Evolutionary conservation across 257 asterid genomes (phyloP).

Genomic region (Paulownia fortunei): DNA sequence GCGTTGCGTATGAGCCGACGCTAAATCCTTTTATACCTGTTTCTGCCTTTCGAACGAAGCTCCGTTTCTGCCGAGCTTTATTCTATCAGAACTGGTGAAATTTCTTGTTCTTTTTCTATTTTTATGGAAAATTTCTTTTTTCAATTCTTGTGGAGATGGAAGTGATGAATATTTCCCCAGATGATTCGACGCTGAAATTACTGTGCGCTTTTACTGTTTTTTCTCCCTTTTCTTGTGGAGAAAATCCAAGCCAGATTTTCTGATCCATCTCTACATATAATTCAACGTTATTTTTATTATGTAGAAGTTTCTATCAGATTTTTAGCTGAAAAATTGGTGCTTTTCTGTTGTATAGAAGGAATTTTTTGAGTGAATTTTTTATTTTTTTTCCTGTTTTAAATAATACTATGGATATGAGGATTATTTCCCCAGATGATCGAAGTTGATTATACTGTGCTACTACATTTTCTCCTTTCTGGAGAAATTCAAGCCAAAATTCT

Average conservation of each 20-base stretch:
- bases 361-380: background rate
- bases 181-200: constrained; percentile 88
- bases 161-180: constrained; percentile 84
- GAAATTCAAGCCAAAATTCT: constrained; percentile 67
- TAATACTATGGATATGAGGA: constrained; percentile 44
- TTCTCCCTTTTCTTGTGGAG: constrained; percentile 36
- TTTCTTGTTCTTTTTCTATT: background rate
- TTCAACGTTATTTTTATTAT: background rate
- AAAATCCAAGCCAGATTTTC: constrained; percentile 73
- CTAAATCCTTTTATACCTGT: constrained; percentile 39
- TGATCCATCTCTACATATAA: constrained; percentile 52
- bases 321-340: background rate
- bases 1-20: constrained; percentile 82
- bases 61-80: constrained; percentile 24
- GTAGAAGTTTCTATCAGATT: background rate
- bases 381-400: background rate
- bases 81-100: constrained; percentile 55
- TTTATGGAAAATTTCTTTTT: background rate
- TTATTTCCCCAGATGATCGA: constrained; percentile 68
- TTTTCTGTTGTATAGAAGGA: background rate
- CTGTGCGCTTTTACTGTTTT: constrained; percentile 62
- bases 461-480: constrained; percentile 28
- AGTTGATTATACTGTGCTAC: constrained; percentile 58
- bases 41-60: constrained; percentile 37
- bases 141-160: constrained; percentile 49